Percentiles rank a stretch among this genome's conserved stretches.
Conservation (phyloP, 2,329 filamentous ascomycete genomes). For the Pseudocercospora eumusae region DNA sequence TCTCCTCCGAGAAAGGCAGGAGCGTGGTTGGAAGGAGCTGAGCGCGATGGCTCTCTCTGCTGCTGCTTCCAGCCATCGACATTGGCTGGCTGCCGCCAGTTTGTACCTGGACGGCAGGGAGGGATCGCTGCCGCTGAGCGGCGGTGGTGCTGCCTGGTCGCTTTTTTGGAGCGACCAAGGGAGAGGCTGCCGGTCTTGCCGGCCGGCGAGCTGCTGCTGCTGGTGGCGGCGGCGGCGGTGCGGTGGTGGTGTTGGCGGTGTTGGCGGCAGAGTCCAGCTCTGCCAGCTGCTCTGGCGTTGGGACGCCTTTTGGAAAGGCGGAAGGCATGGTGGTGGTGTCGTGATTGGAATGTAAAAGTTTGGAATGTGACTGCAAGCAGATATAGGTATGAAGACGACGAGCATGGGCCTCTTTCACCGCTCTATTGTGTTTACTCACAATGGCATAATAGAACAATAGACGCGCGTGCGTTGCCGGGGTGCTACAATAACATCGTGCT, state of each 20-base stretch:
- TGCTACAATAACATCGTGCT: background rate
- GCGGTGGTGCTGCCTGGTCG: background rate
- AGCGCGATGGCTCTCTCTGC: too few species aligned
- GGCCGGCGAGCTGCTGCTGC: background rate
- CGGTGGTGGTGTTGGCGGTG: background rate
- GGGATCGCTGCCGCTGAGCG: background rate
- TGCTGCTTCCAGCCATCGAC: constrained; percentile 1
- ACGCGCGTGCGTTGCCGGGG: background rate
- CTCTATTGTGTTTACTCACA: constrained; percentile 4
- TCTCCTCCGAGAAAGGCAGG: background rate
- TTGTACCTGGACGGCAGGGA: background rate
- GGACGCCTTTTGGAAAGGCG: background rate
- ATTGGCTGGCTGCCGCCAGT: background rate
- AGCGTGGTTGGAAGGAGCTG: background rate
- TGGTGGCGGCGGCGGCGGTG: background rate
- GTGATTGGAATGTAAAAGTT: background rate
- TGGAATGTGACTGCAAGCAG: constrained; percentile 6
- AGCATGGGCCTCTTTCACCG: background rate
- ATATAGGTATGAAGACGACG: background rate
- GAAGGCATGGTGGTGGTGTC: background rate
- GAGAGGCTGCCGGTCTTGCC: too few species aligned
- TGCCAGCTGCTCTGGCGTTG: background rate
- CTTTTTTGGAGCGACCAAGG: background rate
- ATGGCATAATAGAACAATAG: background rate
- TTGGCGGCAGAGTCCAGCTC: background rate